Base-by-base conservation (phyloP, 345 rosid species). In the Gynandropsis gynandra region DNA sequence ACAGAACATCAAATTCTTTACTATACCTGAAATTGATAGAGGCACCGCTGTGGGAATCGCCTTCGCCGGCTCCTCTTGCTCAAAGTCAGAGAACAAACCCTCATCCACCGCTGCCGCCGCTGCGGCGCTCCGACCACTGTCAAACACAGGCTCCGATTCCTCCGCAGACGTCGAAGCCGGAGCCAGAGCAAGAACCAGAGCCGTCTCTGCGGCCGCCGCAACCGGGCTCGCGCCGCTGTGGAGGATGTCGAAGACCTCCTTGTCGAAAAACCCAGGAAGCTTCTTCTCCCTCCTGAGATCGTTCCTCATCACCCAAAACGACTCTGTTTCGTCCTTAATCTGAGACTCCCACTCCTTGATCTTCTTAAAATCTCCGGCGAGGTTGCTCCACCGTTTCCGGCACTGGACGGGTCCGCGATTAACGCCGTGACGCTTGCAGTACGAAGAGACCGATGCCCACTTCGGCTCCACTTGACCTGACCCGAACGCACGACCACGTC, bases 361-460 rank as follows among this genome's bases (percentile, higher is more conserved):
- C 79, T 92, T 92, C 83, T 88, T 87, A 38, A 66, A 85, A 56
- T 92, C 98, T 13, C 98, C 98, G n/a, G 98, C 80, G 31, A 92
- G 74, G 62, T 92, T 92, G 62, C 97, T 92, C 97, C 97, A 92
- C 59, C 97, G 69, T 63, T 92, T 92, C 39, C 97, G 93, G 68
- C 98, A 92, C 94, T 92, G 98, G 16, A 92, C 87, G 15, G 98
- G 98, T 0, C 94, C 98, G 8, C 98, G 76, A 73, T 87, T 82
- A 52, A 88, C 98, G 0, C 97, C 97, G 67, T 92, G 94, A 32
- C 88, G 66, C 15, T 72, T 77, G 21, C 97, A 92, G 70, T 92
- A 92, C 8, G 95, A 80, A 1, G 97, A 92, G 1, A 92, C 94
- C 4, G 93, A 76, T 0, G 95, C 88, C 98, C 98, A 92, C 63